phyloP scores from a whole-genome alignment of 2,329 filamentous ascomycete species.

The Plectosphaerella cucumerina region DNA sequence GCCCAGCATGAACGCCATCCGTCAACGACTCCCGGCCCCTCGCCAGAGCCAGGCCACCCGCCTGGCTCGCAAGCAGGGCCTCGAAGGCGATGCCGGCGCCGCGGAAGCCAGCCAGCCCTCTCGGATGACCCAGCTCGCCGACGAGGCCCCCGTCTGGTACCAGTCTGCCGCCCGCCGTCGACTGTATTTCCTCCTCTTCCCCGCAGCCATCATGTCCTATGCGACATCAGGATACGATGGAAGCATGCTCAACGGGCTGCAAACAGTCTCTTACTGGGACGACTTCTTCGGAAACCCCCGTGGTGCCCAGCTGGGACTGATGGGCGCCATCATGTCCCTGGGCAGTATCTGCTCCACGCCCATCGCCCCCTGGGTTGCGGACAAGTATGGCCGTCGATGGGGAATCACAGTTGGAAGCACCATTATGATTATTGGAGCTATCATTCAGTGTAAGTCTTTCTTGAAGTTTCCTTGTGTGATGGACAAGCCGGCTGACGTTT shows the following conservation, averaged over 20 bases:
- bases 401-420: conserved; percentile 24
- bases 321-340: conserved; percentile 41
- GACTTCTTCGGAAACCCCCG: conserved; percentile 31
- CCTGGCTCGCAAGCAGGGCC: conserved; percentile 14
- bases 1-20: conserved; percentile 17
- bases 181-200: conserved; percentile 27
- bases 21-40: conserved; percentile 19
- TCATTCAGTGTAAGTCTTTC: conserved; percentile 21
- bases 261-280: conserved; percentile 36
- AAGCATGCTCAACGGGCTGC: conserved; percentile 45
- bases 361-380: conserved; percentile 23
- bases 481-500: neutral
- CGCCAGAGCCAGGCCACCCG: conserved; percentile 16
- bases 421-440: conserved; percentile 25
- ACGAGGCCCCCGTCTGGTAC: conserved; percentile 23
- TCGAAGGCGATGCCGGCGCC: neutral
- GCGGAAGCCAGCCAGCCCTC: conserved; percentile 17
- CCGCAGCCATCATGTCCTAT: conserved; percentile 27
- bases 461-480: too few species aligned
- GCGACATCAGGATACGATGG: conserved; percentile 45
- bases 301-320: conserved; percentile 23
- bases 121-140: conserved; percentile 21
- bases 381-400: conserved; percentile 23
- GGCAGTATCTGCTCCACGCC: conserved; percentile 35
- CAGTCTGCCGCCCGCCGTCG: conserved; percentile 20